These are phyloP conservation scores for Sclerotinia sclerotiorum DNA, from an alignment of 2,329 filamentous ascomycete genomes.

Conservation along the genomic window DNA sequence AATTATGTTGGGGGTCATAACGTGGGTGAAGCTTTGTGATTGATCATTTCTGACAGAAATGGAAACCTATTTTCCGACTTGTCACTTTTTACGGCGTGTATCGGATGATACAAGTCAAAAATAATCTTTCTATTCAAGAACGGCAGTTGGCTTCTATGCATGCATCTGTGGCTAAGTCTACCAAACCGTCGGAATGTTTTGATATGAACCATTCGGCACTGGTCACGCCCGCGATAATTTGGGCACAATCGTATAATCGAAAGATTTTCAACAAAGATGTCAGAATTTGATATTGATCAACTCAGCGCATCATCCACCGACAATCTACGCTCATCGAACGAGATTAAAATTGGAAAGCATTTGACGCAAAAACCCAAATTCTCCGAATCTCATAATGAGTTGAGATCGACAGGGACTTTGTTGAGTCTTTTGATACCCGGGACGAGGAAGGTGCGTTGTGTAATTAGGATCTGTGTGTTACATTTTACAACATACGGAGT, in stretches of 20 bases:
- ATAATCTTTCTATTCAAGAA: not conserved
- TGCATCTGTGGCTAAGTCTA: constrained; percentile 2
- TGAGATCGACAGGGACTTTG: not conserved
- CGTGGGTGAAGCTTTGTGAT: not conserved
- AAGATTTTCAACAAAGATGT: not conserved
- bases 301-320: not conserved
- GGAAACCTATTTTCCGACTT: not conserved
- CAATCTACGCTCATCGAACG: not conserved
- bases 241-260: not conserved
- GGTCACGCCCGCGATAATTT: not conserved
- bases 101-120: not conserved
- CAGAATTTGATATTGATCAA: not conserved
- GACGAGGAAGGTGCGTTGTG: not conserved
- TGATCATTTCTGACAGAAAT: constrained; percentile 2
- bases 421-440: not conserved
- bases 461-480: constrained; percentile 4
- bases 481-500: not conserved
- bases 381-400: not conserved
- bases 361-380: not conserved
- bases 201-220: not conserved
- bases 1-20: constrained; percentile 1
- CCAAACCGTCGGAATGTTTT: not conserved
- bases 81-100: constrained; percentile 6
- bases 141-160: not conserved
- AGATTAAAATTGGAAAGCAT: not conserved